Base-by-base conservation (phyloP, 768 basidiomycete species). In the Boletellus ananiceps region DNA sequence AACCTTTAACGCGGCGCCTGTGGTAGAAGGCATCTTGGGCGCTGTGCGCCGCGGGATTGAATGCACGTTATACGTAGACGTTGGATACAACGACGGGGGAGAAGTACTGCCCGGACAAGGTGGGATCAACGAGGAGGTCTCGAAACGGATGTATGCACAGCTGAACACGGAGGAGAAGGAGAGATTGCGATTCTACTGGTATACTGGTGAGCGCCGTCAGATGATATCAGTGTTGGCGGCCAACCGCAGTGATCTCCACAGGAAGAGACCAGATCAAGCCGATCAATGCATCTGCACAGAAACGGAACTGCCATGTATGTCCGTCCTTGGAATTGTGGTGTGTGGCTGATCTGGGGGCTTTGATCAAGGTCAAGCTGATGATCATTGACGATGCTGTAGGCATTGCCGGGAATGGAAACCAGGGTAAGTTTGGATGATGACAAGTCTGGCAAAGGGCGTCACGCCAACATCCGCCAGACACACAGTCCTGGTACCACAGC, bases 401-500 rank as follows among this genome's bases (percentile, higher is more conserved):
- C 13, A 86, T 88, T 51, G 71, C 75, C 16, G 86, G 85, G 8
- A 87, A 82, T 55, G 84, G 85, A 21, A 86, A 86, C 63, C 83
- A 85, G 61, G 79, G 76, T 74, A 48, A 45, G 64, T 56, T 29
- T 32, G 19, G 12, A 40, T 9, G 15, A 13, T 4, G 25, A 15
- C 7, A 23, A 15, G 44, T 32, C n/a, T 43, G 13, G 36, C 18
- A 18, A 19, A 18, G 40, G 39, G 44, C 52, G 39, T 64, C 27
- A 36, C 33, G 34, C 16, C 8, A 9, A 35, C 23, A 9, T 16
- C 34, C 29, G 8, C 13, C 57, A 74, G 82, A 83, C 51, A 77
- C 80, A 7, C 84, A 86, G 57, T 78, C 76, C 5, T 86, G 84
- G 83, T 85, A 75, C 69, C 86, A 88, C 63, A 81, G 79, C 37